Conservation (phyloP, 805 yeast genomes). For the Priceomyces haplophilus region DNA sequence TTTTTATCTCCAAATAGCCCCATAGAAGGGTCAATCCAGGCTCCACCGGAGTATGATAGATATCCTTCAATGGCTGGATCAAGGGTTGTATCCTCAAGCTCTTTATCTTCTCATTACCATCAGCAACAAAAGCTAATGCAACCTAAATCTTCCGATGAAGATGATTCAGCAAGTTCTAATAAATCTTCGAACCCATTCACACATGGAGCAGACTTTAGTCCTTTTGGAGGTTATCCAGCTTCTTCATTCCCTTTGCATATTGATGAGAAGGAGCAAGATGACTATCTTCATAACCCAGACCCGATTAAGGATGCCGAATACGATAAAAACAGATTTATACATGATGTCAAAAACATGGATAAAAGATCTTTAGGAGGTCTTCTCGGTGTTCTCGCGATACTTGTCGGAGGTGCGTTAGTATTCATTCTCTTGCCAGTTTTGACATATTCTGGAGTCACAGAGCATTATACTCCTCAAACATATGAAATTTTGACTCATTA, state of each 20-base stretch:
- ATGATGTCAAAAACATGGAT: conserved; percentile 68
- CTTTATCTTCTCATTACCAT: conserved; percentile 22
- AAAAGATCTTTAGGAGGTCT: conserved; percentile 59
- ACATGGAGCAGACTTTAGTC: conserved; percentile 66
- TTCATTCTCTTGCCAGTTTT: conserved; percentile 80
- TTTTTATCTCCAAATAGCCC: conserved; percentile 1
- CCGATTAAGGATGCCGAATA: conserved; percentile 87
- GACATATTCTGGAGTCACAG: conserved; percentile 71
- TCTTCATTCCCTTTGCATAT: conserved; percentile 84
- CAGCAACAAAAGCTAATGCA: conserved; percentile 6
- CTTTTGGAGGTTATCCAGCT: conserved; percentile 97
- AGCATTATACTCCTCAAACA: conserved; percentile 22
- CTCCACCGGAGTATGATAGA: conserved; percentile 61
- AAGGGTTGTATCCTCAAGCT: conserved; percentile 52
- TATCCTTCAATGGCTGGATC: conserved; percentile 63
- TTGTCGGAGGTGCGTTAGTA: conserved; percentile 60
- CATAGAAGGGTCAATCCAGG: conserved; percentile 21
- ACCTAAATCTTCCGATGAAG: conserved; percentile 11
- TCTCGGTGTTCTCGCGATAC: conserved; percentile 55
- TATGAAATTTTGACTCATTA: conserved; percentile 52
- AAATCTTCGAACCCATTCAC: conserved; percentile 28
- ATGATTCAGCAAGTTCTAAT: conserved; percentile 19
- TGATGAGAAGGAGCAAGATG: conserved; percentile 94
- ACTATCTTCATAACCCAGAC: conserved; percentile 93
- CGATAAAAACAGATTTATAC: conserved; percentile 63